Evolutionary conservation across 768 basidiomycete genomes (phyloP).

Genomic region (Hemileccinum impolitum): DNA sequence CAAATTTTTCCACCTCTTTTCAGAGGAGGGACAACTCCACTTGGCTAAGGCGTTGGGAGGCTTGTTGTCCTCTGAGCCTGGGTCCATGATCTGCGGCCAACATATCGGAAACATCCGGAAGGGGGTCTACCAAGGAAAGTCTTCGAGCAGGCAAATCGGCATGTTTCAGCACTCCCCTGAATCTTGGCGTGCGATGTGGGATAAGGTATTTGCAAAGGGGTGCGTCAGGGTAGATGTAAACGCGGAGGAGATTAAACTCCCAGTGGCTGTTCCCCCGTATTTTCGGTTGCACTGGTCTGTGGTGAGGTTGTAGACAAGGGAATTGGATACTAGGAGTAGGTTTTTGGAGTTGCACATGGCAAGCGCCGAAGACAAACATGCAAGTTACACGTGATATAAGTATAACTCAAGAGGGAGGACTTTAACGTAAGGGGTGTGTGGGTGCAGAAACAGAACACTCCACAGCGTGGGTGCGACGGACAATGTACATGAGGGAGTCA

Average conservation of each 20-base stretch:
- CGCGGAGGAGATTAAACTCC: no score
- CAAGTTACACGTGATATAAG: no score
- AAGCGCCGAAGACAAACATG: no score
- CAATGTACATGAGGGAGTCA: no score
- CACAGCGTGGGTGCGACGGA: no score
- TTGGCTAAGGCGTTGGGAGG: conserved; percentile 28
- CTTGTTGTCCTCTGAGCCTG: conserved; percentile 27
- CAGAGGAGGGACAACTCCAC: conserved; percentile 24
- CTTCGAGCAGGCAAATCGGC: neutral
- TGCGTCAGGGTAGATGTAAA: conserved; percentile 4
- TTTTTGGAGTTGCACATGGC: no score
- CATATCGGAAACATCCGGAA: conserved; percentile 18
- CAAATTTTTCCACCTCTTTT: neutral
- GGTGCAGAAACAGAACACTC: no score
- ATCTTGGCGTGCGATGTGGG: conserved; percentile 38
- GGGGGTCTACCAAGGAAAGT: neutral
- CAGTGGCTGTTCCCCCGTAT: neutral
- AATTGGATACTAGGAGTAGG: no score
- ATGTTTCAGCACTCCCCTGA: conserved; percentile 33
- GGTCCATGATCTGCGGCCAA: conserved; percentile 31
- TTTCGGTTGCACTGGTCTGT: conserved; percentile 24
- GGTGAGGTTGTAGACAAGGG: conserved; percentile 11
- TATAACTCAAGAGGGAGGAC: no score
- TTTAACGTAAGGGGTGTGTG: no score
- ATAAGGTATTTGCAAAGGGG: conserved; percentile 30